A percentile compares a stretch with the other conserved stretches of the same genome.
phyloP scores from a whole-genome alignment of 1,284 basidiomycete genomes.

The Leccinum ambiguum region DNA sequence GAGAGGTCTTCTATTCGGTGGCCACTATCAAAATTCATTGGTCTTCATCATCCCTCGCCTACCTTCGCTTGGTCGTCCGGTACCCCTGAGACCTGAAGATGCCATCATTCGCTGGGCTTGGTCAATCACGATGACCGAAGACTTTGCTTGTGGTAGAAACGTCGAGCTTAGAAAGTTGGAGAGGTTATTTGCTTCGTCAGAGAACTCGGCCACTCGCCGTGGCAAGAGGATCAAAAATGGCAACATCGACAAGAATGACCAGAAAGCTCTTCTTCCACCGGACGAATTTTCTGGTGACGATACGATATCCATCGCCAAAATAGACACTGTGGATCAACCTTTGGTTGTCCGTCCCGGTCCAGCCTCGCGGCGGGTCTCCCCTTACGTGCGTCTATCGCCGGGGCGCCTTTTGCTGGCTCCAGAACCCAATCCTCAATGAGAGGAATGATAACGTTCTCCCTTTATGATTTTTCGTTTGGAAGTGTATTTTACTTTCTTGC shows the following conservation, averaged over 20 bases:
- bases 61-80: conserved; percentile 25
- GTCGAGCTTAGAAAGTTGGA: conserved; percentile 7
- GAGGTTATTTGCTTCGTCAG: background rate
- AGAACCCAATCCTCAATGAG: conserved; percentile 12
- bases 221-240: conserved; percentile 14
- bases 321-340: conserved; percentile 18
- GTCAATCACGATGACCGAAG: conserved; percentile 25
- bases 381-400: conserved; percentile 21
- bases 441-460: background rate
- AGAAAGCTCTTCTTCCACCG: conserved; percentile 22
- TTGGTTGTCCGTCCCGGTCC: conserved; percentile 9
- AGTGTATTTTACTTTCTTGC: conserved; percentile 1
- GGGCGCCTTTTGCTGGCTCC: conserved; percentile 21
- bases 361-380: conserved; percentile 17
- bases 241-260: conserved; percentile 8
- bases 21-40: conserved; percentile 11
- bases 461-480: background rate
- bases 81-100: conserved; percentile 24
- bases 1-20: background rate
- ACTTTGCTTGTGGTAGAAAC: background rate
- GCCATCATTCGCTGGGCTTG: conserved; percentile 25
- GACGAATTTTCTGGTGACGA: conserved; percentile 19
- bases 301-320: background rate
- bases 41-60: conserved; percentile 31
- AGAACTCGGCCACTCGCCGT: conserved; percentile 10